phyloP scores from a whole-genome alignment of 139 green algal species.

The Trebouxia sp. region DNA sequence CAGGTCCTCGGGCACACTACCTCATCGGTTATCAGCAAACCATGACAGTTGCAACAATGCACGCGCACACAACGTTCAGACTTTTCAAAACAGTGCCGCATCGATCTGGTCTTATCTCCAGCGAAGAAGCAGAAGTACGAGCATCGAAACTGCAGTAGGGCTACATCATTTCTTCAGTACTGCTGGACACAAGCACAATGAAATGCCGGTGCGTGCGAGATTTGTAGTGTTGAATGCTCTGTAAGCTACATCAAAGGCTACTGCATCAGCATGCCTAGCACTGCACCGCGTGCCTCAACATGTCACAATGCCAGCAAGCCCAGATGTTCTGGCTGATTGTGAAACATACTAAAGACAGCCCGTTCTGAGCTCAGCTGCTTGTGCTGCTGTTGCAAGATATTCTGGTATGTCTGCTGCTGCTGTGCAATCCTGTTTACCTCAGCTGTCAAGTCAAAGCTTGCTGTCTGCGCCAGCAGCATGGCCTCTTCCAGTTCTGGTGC shows the following conservation, averaged over 20 bases:
- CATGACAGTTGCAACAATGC: too few species aligned
- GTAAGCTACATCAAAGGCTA: too few species aligned
- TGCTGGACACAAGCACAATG: too few species aligned
- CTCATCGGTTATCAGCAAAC: too few species aligned
- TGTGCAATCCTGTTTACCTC: not conserved
- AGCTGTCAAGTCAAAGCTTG: not conserved
- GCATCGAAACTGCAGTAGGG: too few species aligned
- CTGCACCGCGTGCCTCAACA: too few species aligned
- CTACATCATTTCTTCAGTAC: too few species aligned
- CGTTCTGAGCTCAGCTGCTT: constrained; percentile 2
- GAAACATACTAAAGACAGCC: not conserved
- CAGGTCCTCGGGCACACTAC: fast-evolving
- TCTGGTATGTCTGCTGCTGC: constrained; percentile 22
- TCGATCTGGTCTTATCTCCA: not conserved
- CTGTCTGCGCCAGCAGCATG: not conserved
- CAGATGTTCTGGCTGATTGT: not conserved
- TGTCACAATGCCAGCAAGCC: not conserved
- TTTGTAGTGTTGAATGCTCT: too few species aligned
- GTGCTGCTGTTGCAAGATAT: constrained; percentile 10
- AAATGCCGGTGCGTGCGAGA: too few species aligned
- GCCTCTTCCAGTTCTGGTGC: not conserved
- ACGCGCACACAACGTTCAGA: not conserved
- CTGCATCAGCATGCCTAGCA: too few species aligned
- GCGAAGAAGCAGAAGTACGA: constrained; percentile 1
- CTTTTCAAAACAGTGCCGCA: not conserved